A percentile compares a stretch with the other conserved stretches of the same genome.
These are phyloP conservation scores for Nakataea oryzae DNA, from an alignment of 2,329 filamentous ascomycete genomes.

Conservation along the genomic window DNA sequence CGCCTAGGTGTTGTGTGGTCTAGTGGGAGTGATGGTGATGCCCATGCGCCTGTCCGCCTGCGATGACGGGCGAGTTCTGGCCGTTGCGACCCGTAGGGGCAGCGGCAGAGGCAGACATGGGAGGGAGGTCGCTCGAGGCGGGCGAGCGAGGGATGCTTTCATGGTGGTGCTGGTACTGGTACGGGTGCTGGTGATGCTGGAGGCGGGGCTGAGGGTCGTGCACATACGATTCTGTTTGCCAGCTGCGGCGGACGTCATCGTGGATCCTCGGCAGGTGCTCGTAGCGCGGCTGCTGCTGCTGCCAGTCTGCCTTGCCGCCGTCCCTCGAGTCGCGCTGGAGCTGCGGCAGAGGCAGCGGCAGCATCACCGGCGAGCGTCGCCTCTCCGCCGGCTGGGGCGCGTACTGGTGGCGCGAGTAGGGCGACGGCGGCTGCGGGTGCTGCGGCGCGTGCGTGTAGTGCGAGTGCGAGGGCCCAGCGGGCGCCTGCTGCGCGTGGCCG, in stretches of 20 bases:
- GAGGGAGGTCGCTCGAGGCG: slow-evolving; percentile 22
- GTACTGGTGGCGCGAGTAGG: not conserved
- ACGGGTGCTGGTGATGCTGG: slow-evolving; percentile 7
- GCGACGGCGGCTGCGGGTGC: not conserved
- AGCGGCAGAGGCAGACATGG: slow-evolving; percentile 30
- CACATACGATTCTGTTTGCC: slow-evolving; percentile 39
- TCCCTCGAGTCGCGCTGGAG: slow-evolving; percentile 2
- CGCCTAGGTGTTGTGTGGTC: not conserved
- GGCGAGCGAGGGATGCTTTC: not conserved
- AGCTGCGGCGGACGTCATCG: slow-evolving; percentile 37
- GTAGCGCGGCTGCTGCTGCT: not conserved
- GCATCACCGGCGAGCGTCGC: not conserved
- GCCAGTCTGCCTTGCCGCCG: not conserved
- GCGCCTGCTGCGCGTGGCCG: not conserved
- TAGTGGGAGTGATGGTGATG: not conserved
- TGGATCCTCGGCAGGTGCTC: slow-evolving; percentile 30
- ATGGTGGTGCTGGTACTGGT: not conserved
- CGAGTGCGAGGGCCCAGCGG: not conserved
- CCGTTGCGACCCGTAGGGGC: slow-evolving; percentile 25
- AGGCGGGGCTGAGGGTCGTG: slow-evolving; percentile 26
- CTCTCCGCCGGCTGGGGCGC: slow-evolving; percentile 1
- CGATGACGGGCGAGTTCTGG: slow-evolving; percentile 17
- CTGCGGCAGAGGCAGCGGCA: slow-evolving; percentile 7
- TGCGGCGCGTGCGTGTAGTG: slow-evolving; percentile 2
- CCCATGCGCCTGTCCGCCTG: not conserved